Evolutionary conservation across 2,329 filamentous ascomycete genomes (phyloP).

Genomic region (Phialophora tarda): DNA sequence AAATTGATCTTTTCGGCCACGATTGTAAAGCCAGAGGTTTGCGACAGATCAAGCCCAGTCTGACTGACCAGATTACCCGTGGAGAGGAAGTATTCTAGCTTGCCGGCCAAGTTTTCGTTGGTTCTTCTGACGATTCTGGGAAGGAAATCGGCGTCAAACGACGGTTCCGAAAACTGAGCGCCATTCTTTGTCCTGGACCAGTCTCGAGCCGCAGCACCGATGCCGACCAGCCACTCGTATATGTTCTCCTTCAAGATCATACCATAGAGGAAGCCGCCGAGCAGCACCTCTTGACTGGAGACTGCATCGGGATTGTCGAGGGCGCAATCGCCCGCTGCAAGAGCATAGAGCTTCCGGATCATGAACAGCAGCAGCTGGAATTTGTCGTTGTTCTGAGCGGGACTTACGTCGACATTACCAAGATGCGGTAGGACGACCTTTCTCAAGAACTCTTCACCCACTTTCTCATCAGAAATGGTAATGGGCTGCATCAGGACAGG

Average conservation of each 20-base stretch:
- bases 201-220: slow-evolving; percentile 59
- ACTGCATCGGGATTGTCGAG: slow-evolving; percentile 96
- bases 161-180: slow-evolving; percentile 71
- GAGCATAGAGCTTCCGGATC: slow-evolving; percentile 90
- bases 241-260: slow-evolving; percentile 95
- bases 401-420: slow-evolving; percentile 81
- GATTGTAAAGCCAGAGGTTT: slow-evolving; percentile 92
- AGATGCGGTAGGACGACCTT: slow-evolving; percentile 91
- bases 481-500: slow-evolving; percentile 83
- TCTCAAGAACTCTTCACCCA: slow-evolving; percentile 86
- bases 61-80: slow-evolving; percentile 92
- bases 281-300: slow-evolving; percentile 91
- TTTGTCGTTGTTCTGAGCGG: slow-evolving; percentile 85
- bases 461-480: slow-evolving; percentile 84
- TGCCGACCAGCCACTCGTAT: slow-evolving; percentile 83
- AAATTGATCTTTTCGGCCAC: slow-evolving; percentile 99
- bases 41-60: slow-evolving; percentile 90
- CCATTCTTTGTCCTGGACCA: slow-evolving; percentile 60
- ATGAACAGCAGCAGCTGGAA: slow-evolving; percentile 94
- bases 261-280: slow-evolving; percentile 91
- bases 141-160: slow-evolving; percentile 81
- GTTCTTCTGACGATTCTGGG: slow-evolving; percentile 77
- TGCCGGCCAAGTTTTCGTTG: slow-evolving; percentile 86
- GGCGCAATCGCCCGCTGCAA: slow-evolving; percentile 90
- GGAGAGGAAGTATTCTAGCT: slow-evolving; percentile 92